Base-by-base conservation (phyloP, 208 protist species). In the Trypanosoma boissoni region DNA sequence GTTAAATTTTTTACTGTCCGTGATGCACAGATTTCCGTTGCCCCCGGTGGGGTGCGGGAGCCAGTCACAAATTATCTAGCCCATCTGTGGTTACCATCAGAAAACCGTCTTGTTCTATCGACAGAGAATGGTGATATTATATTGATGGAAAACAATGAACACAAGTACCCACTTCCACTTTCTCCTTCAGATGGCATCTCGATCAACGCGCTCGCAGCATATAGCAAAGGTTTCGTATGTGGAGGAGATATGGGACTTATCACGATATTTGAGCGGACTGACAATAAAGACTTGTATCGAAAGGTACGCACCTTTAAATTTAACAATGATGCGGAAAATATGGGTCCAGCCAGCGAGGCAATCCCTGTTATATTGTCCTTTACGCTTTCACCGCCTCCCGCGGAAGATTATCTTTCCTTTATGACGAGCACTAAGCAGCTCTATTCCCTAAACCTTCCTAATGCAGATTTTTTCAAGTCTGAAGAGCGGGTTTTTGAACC, bases 151-250 rank as follows among this genome's bases (percentile, higher is more conserved):
- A 69, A 92, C 34, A 78, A 77, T 51, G 92, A 97, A 63, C 91
- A 92, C 50, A 78, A 79, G 57, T 83, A 86, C 66, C 71, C 86
- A n/a, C 68, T 96, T 28, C 88, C 88, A 20, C 57, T 93, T 6
- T 93, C 86, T 3, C 91, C 90, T 18, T 90, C 83, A 6, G 92
- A 97, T 62, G 89, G 87, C 8, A 70, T 96, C 46, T 79, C 86
- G n/a, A 96, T 97, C 65, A 90, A 82, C 34, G 62, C 83, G 3
- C 68, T 97, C 23, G 70, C 83, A 36, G 58, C 75, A n/a, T 95
- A 94, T 72, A 86, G 72, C 26, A 98, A 97, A 57, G 97, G 97
- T 18, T 98, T 98, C 60, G 88, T 98, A 21, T 97, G 92, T 52
- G 95, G 92, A 4, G 85, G 92, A 12, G 94, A 97, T 57, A 90